Percentiles rank a stretch among this genome's conserved stretches.
Conservation (phyloP, 2,329 filamentous ascomycete species). For the Alternaria incomplexa region DNA sequence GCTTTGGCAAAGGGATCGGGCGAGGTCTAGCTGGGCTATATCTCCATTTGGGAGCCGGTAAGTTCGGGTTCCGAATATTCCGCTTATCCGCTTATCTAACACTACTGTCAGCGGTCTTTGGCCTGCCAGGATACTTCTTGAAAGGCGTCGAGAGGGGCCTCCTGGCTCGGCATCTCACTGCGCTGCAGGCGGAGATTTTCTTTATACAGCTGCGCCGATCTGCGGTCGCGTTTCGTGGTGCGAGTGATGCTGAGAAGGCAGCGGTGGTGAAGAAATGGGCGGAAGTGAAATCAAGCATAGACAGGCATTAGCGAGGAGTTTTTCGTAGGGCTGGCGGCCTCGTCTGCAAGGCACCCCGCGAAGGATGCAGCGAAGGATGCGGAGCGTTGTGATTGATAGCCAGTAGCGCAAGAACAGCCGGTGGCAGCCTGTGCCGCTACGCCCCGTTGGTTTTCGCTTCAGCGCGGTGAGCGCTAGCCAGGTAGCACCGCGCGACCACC, state of each 20-base stretch:
- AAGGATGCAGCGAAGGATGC: neutral
- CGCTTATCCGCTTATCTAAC: neutral
- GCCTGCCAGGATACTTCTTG: constrained; percentile 16
- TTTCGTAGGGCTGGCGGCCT: neutral
- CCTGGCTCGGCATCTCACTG: constrained; percentile 9
- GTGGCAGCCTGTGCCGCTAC: neutral
- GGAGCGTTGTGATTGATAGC: neutral
- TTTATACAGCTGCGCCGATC: constrained; percentile 17
- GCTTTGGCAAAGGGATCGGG: constrained; percentile 55
- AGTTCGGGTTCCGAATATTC: neutral
- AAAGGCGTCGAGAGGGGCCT: constrained; percentile 16
- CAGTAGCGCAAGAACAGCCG: neutral
- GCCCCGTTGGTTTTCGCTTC: neutral
- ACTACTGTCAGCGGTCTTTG: constrained; percentile 6
- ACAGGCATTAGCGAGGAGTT: neutral
- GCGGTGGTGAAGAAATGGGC: neutral
- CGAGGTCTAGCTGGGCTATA: constrained; percentile 26
- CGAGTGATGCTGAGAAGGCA: neutral
- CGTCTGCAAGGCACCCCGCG: neutral
- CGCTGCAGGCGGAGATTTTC: constrained; percentile 17
- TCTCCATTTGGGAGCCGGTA: neutral
- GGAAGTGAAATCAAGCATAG: neutral
- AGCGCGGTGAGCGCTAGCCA: neutral
- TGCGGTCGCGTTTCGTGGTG: neutral
- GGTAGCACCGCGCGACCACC: neutral